Percentiles rank a stretch among this genome's conserved stretches.
Conservation (phyloP, 129 eudicot genomes). For the Saussurea involucrata region DNA sequence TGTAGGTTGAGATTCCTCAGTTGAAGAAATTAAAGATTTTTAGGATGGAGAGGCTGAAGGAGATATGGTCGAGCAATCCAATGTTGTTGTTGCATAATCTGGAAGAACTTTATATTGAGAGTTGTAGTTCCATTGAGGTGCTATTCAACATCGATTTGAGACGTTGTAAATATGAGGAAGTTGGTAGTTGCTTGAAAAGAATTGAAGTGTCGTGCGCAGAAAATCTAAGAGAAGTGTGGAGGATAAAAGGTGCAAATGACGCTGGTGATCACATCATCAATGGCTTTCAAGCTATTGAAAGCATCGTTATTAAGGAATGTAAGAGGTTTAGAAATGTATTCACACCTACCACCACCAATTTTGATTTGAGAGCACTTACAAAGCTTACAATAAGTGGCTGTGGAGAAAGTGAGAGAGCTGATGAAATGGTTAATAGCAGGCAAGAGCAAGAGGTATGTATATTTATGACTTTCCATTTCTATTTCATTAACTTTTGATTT, state of each 20-base stretch:
- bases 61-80: constrained; percentile 6
- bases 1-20: too few species aligned
- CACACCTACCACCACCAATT: not conserved
- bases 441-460: not conserved
- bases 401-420: not conserved
- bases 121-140: not conserved
- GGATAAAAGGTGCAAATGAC: not conserved
- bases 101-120: not conserved
- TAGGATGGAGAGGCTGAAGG: not conserved
- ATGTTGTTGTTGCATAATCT: not conserved
- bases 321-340: not conserved
- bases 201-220: not conserved
- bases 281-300: not conserved
- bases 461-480: not conserved
- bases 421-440: too few species aligned
- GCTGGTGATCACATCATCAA: too few species aligned
- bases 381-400: too few species aligned
- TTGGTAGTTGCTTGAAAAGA: not conserved
- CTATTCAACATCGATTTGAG: not conserved
- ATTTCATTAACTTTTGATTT: too few species aligned
- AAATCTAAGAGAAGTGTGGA: constrained; percentile 13
- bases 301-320: accelerated
- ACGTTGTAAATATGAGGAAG: not conserved
- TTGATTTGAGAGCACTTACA: not conserved
- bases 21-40: too few species aligned